A percentile compares a stretch with the other conserved stretches of the same genome.
These are phyloP conservation scores for Firmiana major DNA, from an alignment of 345 rosid species.

Conservation along the genomic window DNA sequence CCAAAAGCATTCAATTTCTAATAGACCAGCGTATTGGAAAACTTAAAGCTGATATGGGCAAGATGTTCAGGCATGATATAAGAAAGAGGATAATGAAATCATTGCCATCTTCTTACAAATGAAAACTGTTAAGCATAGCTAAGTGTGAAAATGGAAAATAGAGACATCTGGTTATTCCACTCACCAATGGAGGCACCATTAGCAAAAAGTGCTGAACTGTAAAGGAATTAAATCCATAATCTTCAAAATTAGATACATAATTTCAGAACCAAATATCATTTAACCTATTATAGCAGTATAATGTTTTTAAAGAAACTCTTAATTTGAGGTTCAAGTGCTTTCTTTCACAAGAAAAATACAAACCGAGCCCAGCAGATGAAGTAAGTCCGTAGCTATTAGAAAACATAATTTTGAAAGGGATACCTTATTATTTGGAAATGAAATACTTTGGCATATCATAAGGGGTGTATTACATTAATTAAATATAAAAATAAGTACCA, in stretches of 20 bases:
- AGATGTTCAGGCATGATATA: too few relatives aligned
- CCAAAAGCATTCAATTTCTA: neutral
- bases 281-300: neutral
- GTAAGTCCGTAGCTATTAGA: too few relatives aligned
- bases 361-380: too few relatives aligned
- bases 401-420: too few relatives aligned
- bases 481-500: constrained; percentile 2
- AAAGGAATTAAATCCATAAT: neutral
- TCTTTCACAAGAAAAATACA: too few relatives aligned
- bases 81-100: neutral
- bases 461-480: neutral
- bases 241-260: neutral
- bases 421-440: neutral
- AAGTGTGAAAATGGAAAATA: neutral
- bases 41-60: neutral
- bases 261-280: neutral
- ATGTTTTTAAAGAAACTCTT: too few relatives aligned
- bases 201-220: neutral
- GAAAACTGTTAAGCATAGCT: neutral
- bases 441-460: neutral
- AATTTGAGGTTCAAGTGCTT: too few relatives aligned
- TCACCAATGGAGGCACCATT: neutral
- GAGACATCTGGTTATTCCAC: neutral
- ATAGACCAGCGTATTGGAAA: neutral
- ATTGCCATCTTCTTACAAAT: neutral